A percentile compares a stretch with the other conserved stretches of the same genome.
These are phyloP conservation scores for Penicillium antarcticum DNA, from an alignment of 495 filamentous ascomycete genomes.

Conservation along the genomic window DNA sequence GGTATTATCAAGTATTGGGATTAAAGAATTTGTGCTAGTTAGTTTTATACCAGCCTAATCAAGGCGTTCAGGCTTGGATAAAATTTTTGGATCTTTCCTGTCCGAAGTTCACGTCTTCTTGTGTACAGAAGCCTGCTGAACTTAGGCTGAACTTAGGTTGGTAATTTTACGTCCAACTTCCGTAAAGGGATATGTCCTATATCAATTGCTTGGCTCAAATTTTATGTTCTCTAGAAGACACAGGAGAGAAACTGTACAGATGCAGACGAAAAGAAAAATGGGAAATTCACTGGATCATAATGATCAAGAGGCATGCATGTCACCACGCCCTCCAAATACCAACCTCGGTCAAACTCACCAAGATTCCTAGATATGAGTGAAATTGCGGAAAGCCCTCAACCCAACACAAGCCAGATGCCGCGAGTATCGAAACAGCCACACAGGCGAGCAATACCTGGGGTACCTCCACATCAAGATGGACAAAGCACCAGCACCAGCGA, in stretches of 20 bases:
- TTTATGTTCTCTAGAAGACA: no score
- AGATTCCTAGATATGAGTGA: background rate
- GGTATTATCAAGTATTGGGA: slow-evolving; percentile 95
- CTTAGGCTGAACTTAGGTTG: no score
- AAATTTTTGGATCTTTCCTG: background rate
- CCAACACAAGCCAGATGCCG: slow-evolving; percentile 7
- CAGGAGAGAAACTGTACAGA: background rate
- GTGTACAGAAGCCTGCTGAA: no score
- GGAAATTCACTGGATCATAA: background rate
- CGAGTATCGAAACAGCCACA: slow-evolving; percentile 4
- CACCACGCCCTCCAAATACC: background rate
- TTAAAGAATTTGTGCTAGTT: slow-evolving; percentile 37
- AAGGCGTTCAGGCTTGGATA: background rate
- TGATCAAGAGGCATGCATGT: background rate
- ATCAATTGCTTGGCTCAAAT: background rate
- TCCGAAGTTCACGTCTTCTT: no score
- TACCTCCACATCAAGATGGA: slow-evolving; percentile 33
- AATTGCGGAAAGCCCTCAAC: background rate
- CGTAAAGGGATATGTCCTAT: no score
- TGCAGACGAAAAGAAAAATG: background rate
- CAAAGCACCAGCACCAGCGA: slow-evolving; percentile 21
- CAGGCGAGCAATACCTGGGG: slow-evolving; percentile 20
- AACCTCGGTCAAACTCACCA: background rate
- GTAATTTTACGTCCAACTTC: background rate
- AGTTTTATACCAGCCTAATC: slow-evolving; percentile 1